These are phyloP conservation scores for Fusarium annulatum DNA, from an alignment of 2,329 filamentous ascomycete species.

Conservation along the genomic window DNA sequence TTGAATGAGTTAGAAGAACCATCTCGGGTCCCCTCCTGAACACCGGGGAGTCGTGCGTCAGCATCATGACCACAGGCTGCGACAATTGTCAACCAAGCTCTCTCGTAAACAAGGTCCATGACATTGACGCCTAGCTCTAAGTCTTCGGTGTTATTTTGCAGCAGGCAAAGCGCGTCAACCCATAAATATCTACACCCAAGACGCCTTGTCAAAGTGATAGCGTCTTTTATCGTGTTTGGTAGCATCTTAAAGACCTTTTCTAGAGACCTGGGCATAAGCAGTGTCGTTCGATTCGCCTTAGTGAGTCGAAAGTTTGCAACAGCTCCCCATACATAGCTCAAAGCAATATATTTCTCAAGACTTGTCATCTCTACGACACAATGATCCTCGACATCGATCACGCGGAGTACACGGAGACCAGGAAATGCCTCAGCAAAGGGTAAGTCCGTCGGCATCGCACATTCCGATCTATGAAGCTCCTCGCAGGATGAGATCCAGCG, in stretches of 20 bases:
- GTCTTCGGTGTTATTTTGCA: accelerated
- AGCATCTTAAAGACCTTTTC: accelerated
- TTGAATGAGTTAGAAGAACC: accelerated
- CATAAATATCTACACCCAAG: background rate
- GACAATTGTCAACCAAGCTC: background rate
- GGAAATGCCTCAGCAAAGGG: accelerated
- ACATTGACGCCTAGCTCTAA: background rate
- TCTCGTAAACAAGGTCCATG: background rate
- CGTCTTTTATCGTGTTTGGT: accelerated
- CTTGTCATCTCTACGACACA: accelerated
- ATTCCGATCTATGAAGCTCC: accelerated
- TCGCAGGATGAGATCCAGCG: background rate
- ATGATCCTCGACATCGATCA: accelerated
- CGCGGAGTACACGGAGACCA: accelerated
- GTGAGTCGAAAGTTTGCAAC: background rate
- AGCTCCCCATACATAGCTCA: background rate
- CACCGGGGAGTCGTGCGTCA: accelerated
- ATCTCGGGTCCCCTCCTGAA: background rate
- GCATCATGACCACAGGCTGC: background rate
- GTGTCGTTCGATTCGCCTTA: background rate
- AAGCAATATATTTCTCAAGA: accelerated
- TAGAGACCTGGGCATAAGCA: accelerated
- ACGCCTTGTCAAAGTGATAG: accelerated
- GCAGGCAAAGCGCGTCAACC: background rate
- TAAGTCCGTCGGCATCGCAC: accelerated